Evolutionary conservation across 140 eudicot species (phyloP), one percentile per base, ranked within the genome.

Genomic region (Stevia rebaudiana): DNA sequence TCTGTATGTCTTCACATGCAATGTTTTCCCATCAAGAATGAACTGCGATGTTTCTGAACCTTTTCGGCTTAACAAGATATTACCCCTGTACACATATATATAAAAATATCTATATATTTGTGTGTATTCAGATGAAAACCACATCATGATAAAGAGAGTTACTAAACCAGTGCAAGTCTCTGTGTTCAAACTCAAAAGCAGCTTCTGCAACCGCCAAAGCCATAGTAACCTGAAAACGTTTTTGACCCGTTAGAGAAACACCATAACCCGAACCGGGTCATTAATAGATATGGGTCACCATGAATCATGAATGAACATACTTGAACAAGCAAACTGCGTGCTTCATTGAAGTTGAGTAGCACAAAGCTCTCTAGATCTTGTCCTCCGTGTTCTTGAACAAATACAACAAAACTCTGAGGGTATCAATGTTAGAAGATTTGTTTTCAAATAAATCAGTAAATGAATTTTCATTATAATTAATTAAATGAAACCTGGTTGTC

Each of bases 341-440:
- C 95, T 78, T 92, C 99, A 8, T 78, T 83, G 62, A 81, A 88
- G 77, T 79, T 90, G n/a, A 69, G 49, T 24, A 92, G 97, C 60
- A 92, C 95, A 80, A 88, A 92, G 72, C 88, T 88, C 79, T 88
- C 99, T 16, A 92, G 94, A 80, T 92, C 97, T 47, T 70, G 69
- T 36, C 99, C 99, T 24, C 99, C 99, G 51, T 92, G 97, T 77
- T 85, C 94, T 85, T 85, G 99, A 69, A 92, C 79, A 68, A 89
- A 92, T 52, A 92, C 85, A 60, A 88, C 90, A 74, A 85, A 92
- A 66, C 80, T 74, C 99, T 92, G 86, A 74, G 54, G 50, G 8
- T 72, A 42, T 6, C 6, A 17, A 54, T 49, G 61, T 75, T 46
- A 53, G 61, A 55, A 36, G 11, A 43, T 25, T 4, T 31, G 25